A percentile compares a stretch with the other conserved stretches of the same genome.
These are phyloP conservation scores for Lobosporangium transversale DNA, from an alignment of 192 early-diverging fungal species.

Conservation along the genomic window DNA sequence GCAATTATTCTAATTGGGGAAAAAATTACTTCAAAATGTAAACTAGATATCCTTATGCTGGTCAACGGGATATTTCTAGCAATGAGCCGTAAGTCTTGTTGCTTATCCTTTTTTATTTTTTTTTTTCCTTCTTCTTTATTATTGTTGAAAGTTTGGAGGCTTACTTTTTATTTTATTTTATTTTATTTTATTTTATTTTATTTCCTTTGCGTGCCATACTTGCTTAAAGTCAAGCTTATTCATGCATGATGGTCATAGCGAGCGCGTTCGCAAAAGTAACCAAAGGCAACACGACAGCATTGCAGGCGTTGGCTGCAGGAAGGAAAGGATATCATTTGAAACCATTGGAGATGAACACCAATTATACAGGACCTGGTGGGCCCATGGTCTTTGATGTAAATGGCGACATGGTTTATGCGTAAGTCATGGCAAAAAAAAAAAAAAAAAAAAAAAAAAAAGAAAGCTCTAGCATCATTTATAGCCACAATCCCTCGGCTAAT, in stretches of 20 bases:
- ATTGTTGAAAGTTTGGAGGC: too few relatives aligned
- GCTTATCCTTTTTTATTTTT: too few relatives aligned
- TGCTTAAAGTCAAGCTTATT: constrained; percentile 56
- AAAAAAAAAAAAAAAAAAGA: too few relatives aligned
- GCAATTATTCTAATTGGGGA: background rate
- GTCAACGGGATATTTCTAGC: constrained; percentile 54
- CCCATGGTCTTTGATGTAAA: constrained; percentile 36
- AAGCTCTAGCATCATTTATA: too few relatives aligned
- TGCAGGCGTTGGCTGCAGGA: constrained; percentile 23
- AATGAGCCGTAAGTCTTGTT: constrained; percentile 55
- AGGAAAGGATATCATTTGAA: constrained; percentile 42
- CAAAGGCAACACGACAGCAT: constrained; percentile 39
- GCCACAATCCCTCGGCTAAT: too few relatives aligned
- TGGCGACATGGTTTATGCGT: constrained; percentile 38
- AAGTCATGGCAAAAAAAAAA: too few relatives aligned
- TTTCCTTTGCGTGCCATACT: too few relatives aligned
- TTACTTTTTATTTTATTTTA: background rate
- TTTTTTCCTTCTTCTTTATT: too few relatives aligned
- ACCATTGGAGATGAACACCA: constrained; percentile 51
- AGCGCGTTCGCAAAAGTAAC: constrained; percentile 51
- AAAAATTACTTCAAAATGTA: background rate
- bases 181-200: too few relatives aligned
- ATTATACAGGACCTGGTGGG: constrained; percentile 59
- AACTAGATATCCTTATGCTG: constrained; percentile 52
- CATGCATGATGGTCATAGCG: constrained; percentile 66